Percentiles rank a stretch among this genome's conserved stretches.
phyloP scores from a whole-genome alignment of 495 filamentous ascomycete species.

The Ascobolus immersus region DNA sequence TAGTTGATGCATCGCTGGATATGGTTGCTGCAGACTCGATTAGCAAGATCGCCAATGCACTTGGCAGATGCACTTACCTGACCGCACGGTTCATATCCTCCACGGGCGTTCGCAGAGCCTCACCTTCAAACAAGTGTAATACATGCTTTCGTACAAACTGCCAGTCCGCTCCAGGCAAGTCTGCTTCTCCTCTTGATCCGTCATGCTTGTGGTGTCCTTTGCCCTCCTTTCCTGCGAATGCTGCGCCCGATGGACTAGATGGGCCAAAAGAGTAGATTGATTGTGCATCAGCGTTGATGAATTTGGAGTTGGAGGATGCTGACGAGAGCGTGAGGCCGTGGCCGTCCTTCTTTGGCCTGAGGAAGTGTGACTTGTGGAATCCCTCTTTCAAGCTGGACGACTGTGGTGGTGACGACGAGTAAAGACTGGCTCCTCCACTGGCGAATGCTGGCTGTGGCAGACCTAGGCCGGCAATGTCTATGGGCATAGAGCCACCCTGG shows the following conservation, averaged over 20 bases:
- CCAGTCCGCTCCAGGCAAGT: no score
- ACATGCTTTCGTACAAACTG: conserved; percentile 73
- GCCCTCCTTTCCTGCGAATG: conserved; percentile 28
- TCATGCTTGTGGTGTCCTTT: conserved; percentile 15
- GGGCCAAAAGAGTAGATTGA: conserved; percentile 41
- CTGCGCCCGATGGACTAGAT: conserved; percentile 46
- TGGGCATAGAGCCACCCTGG: conserved; percentile 2
- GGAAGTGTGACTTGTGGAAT: conserved; percentile 47
- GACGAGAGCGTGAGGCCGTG: conserved; percentile 62
- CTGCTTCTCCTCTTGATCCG: conserved; percentile 43
- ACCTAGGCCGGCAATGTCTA: conserved; percentile 5
- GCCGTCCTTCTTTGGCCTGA: conserved; percentile 79
- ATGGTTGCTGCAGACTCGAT: conserved; percentile 26
- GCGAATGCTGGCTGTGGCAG: conserved; percentile 2
- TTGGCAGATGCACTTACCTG: conserved; percentile 14
- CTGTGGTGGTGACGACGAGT: conserved; percentile 4
- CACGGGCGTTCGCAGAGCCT: conserved; percentile 65
- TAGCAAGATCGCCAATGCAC: conserved; percentile 6
- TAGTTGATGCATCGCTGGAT: conserved; percentile 53
- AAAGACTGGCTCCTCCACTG: background rate
- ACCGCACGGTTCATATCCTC: conserved; percentile 89
- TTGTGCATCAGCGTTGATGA: conserved; percentile 60
- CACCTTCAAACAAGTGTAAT: conserved; percentile 79
- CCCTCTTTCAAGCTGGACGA: conserved; percentile 1
- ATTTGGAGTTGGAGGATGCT: conserved; percentile 66